Percentiles rank a stretch among this genome's conserved stretches.
Evolutionary conservation across 805 yeast species (phyloP).

Genomic region (Ogataea ganodermae): DNA sequence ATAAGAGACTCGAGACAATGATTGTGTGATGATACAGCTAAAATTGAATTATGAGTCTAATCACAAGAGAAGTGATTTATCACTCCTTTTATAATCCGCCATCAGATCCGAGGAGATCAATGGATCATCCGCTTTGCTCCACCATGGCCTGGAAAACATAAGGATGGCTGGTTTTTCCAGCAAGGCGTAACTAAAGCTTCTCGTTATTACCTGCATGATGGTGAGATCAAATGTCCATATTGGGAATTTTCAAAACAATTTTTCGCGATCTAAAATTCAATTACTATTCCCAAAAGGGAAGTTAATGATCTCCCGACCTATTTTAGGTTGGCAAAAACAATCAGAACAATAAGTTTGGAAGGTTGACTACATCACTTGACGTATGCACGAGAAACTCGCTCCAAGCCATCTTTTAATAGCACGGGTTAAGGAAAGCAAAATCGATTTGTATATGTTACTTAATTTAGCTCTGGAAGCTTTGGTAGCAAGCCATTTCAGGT

Average conservation of each 20-base stretch:
- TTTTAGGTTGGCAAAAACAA: constrained; percentile 6
- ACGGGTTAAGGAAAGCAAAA: neutral
- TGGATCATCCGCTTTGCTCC: neutral
- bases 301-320: neutral
- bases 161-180: constrained; percentile 24
- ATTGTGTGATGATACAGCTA: constrained; percentile 13
- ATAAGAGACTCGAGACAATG: constrained; percentile 3
- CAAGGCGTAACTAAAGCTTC: neutral
- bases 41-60: neutral
- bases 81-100: constrained; percentile 9
- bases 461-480: neutral
- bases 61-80: neutral
- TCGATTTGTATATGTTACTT: constrained; percentile 1
- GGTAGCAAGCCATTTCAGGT: neutral
- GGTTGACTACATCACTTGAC: constrained; percentile 1
- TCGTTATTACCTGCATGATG: constrained; percentile 18
- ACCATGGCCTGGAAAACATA: neutral
- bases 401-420: constrained; percentile 4
- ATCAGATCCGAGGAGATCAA: constrained; percentile 12
- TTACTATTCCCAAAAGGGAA: constrained; percentile 14
- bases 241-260: constrained; percentile 12
- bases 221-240: constrained; percentile 6
- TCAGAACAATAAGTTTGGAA: neutral
- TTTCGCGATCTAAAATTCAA: neutral
- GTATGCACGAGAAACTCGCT: constrained; percentile 4